Conservation (phyloP, 2,329 filamentous ascomycete genomes). For the Fusarium coicis region DNA sequence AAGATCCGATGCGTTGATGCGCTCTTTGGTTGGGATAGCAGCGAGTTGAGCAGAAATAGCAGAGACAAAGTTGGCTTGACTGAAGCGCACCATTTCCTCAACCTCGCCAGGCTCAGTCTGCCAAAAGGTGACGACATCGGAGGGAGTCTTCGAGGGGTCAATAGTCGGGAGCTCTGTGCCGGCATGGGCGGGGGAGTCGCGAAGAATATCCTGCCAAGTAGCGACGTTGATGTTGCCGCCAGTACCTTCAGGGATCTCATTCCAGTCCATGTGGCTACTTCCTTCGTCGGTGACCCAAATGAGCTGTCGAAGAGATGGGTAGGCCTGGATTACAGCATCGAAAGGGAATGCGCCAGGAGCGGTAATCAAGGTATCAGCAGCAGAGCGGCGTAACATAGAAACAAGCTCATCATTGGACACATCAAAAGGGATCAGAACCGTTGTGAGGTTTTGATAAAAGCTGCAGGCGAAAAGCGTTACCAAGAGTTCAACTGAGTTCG, state of each 20-base stretch:
- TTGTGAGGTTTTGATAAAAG: slow-evolving; percentile 83
- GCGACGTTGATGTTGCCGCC: slow-evolving; percentile 80
- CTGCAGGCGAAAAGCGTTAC: slow-evolving; percentile 85
- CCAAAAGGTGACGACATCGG: slow-evolving; percentile 75
- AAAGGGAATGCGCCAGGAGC: slow-evolving; percentile 89
- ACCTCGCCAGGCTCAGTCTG: slow-evolving; percentile 61
- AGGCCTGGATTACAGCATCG: slow-evolving; percentile 74
- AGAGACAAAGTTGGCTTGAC: slow-evolving; percentile 86
- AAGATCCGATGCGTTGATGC: slow-evolving; percentile 78
- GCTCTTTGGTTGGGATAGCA: slow-evolving; percentile 78
- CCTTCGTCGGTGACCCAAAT: slow-evolving; percentile 95
- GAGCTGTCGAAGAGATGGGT: slow-evolving; percentile 77
- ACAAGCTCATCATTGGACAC: slow-evolving; percentile 75
- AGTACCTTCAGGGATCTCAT: slow-evolving; percentile 82
- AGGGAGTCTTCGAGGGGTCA: slow-evolving; percentile 63
- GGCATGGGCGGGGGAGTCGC: slow-evolving; percentile 70
- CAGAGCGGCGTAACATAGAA: slow-evolving; percentile 76
- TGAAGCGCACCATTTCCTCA: slow-evolving; percentile 83
- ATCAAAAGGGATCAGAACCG: slow-evolving; percentile 87
- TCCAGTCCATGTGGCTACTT: slow-evolving; percentile 95
- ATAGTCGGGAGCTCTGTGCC: slow-evolving; percentile 72
- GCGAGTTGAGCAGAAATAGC: slow-evolving; percentile 82
- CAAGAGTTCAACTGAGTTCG: slow-evolving; percentile 92
- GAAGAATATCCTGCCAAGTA: slow-evolving; percentile 93
- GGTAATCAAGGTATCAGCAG: slow-evolving; percentile 84